Evolutionary conservation across 345 rosid genomes (phyloP).

Genomic region (Streptanthus diversifolius): DNA sequence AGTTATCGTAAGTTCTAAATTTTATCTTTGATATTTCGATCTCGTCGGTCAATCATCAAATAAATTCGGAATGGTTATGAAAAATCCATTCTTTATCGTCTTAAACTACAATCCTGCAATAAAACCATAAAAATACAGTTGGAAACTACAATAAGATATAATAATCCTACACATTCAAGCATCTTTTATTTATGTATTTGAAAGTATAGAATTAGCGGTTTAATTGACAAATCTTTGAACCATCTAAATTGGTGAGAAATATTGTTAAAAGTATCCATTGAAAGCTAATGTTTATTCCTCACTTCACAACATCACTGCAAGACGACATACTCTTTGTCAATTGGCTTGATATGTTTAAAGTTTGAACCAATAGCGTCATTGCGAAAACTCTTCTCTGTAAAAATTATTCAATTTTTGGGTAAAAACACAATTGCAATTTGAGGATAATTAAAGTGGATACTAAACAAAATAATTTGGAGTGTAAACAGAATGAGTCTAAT

Average conservation of each 20-base stretch:
- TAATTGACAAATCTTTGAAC: too few relatives aligned
- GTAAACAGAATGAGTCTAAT: neutral
- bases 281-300: neutral
- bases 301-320: neutral
- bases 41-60: neutral
- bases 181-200: neutral
- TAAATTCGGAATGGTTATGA: neutral
- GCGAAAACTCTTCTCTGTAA: neutral
- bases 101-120: neutral
- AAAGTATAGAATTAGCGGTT: neutral
- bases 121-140: neutral
- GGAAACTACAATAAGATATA: neutral
- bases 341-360: neutral
- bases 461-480: neutral
- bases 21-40: neutral
- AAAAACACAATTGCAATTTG: too few relatives aligned
- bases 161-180: neutral
- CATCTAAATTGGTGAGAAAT: neutral
- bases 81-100: neutral
- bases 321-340: neutral
- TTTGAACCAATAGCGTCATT: neutral
- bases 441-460: neutral
- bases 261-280: neutral
- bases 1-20: neutral
- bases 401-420: neutral